Evolutionary conservation across 768 basidiomycete genomes (phyloP), one percentile per base, ranked within the genome.

Genomic region (Cystofilobasidium ferigula): DNA sequence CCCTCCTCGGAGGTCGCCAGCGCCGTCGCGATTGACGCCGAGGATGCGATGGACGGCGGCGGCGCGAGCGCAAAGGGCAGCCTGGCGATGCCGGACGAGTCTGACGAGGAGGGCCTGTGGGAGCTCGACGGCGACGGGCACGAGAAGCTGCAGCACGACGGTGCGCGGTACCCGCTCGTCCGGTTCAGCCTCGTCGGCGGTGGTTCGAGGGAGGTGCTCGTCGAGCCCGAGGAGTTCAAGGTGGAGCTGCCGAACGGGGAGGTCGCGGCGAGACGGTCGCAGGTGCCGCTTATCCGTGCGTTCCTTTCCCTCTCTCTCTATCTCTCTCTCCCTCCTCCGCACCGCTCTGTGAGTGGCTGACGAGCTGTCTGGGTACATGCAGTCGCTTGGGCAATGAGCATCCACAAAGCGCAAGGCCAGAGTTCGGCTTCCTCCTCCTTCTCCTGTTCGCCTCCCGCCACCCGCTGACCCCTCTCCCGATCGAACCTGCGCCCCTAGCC

Each of bases 381-480:
- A 66, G 64, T 94, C 43, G 82, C 92, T 0, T 98, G 93, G 94
- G 93, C 94, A 0, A 94, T 97, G 89, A 34, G 69, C 53, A 98
- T 98, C 69, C 95, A 99, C 76, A 99, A 99, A 74, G 88, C 87
- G 13, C 95, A 99, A 75, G 95, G 95, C 9, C 95, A 98, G 76
- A 99, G 56, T 24, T 53, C 28, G 61, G 48, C 26, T 8, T 13
- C 32, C 32, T 3, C 8, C 32, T n/a, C n/a, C n/a, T n/a, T n/a
- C 8, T 24, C 32, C 40, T 18, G 32, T 18, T 18, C 40, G 13
- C 40, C 20, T 18, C 40, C 40, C 3, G 40, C 5, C 12, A 22
- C 51, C 9, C 32, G 8, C 51, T 28, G 32, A 8, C 18, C 14
- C 51, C 40, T 42, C n/a, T n/a, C 40, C 43, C 13, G 3, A 22